phyloP scores from a whole-genome alignment of 1,284 basidiomycete species.

The Sporisorium reilianum region DNA sequence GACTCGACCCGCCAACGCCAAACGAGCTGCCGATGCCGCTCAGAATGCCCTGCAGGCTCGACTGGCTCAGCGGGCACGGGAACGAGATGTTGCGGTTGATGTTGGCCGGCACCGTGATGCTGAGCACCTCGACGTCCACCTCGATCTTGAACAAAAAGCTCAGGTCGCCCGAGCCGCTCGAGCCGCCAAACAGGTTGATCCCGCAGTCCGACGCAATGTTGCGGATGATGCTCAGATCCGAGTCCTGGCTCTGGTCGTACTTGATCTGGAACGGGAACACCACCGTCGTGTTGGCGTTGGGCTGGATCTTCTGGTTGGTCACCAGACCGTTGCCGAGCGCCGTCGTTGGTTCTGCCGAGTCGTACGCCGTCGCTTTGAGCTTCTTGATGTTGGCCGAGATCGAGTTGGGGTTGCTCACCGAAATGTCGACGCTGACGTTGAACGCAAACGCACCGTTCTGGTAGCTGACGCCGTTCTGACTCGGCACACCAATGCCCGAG shows the following conservation, averaged over 20 bases:
- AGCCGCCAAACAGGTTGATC: slow-evolving; percentile 32
- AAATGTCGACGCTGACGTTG: slow-evolving; percentile 60
- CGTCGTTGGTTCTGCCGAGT: slow-evolving; percentile 36
- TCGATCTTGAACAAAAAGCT: slow-evolving; percentile 54
- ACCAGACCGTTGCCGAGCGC: slow-evolving; percentile 57
- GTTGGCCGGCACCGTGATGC: slow-evolving; percentile 50
- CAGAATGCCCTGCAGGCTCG: slow-evolving; percentile 27
- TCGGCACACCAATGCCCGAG: slow-evolving; percentile 39
- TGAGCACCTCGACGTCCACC: slow-evolving; percentile 51
- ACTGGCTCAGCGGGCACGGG: slow-evolving; percentile 42
- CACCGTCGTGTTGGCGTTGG: slow-evolving; percentile 79
- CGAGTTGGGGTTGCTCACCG: slow-evolving; percentile 65
- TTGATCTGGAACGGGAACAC: slow-evolving; percentile 83
- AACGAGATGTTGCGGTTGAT: slow-evolving; percentile 48
- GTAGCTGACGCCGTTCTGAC: slow-evolving; percentile 40
- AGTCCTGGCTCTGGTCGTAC: slow-evolving; percentile 77
- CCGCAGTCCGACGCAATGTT: slow-evolving; percentile 81
- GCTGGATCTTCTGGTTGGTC: slow-evolving; percentile 76
- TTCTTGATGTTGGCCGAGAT: slow-evolving; percentile 61
- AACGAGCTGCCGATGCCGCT: slow-evolving; percentile 20
- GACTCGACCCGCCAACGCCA: not conserved
- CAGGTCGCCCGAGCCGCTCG: slow-evolving; percentile 60
- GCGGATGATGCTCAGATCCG: slow-evolving; percentile 75
- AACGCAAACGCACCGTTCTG: slow-evolving; percentile 52
- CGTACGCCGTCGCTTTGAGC: slow-evolving; percentile 58